Conservation (phyloP, 116 monocot species). For the Phalaenopsis hybrid region DNA sequence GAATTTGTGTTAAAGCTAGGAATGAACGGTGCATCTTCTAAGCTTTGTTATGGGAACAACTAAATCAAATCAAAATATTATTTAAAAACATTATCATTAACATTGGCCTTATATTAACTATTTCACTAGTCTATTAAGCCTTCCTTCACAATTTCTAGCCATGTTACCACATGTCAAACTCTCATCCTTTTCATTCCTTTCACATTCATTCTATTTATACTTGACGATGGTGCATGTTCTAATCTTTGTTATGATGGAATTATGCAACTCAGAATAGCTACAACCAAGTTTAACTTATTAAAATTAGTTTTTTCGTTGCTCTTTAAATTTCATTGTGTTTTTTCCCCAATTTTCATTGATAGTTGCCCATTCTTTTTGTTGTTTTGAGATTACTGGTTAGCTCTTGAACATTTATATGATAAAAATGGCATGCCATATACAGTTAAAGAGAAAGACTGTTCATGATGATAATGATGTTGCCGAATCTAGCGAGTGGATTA, state of each 20-base stretch:
- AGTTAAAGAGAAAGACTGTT: constrained; percentile 30
- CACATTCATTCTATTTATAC: no score
- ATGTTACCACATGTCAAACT: no score
- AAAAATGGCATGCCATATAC: constrained; percentile 9
- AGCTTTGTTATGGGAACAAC: no score
- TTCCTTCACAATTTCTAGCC: no score
- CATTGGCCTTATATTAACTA: no score
- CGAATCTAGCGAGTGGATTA: constrained; percentile 25
- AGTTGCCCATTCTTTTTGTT: not conserved
- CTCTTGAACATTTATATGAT: constrained; percentile 1
- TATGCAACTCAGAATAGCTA: not conserved
- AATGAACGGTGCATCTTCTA: not conserved
- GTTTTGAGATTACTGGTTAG: not conserved
- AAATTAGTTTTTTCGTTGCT: not conserved
- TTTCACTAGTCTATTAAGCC: no score
- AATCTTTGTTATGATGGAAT: not conserved
- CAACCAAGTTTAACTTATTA: not conserved
- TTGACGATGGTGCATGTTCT: no score
- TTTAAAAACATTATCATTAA: no score
- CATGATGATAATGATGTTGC: constrained; percentile 18
- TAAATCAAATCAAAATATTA: no score
- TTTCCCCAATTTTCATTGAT: not conserved
- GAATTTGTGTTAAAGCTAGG: not conserved
- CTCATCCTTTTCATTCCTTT: no score
- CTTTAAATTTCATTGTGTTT: not conserved